Conservation (phyloP, 495 filamentous ascomycete species). For the Thermochaetoides thermophila region DNA sequence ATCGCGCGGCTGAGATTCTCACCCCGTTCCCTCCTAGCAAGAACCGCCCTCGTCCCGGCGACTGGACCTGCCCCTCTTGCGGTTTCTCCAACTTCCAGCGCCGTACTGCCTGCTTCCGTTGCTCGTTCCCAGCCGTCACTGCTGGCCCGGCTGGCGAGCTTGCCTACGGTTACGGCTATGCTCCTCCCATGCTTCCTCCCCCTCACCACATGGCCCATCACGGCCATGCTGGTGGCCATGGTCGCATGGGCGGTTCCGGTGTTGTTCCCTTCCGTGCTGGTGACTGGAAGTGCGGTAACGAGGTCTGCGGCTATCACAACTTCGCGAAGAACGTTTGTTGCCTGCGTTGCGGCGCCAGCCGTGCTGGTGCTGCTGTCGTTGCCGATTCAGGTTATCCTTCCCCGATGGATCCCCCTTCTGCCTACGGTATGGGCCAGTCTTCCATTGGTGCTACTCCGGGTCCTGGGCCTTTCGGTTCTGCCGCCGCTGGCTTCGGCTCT, state of each 20-base stretch:
- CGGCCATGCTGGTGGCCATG: constrained; percentile 56
- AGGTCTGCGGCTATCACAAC: constrained; percentile 97
- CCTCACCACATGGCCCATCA: constrained; percentile 70
- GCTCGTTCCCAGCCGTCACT: constrained; percentile 86
- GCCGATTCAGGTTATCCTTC: constrained; percentile 87
- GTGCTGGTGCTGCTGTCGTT: constrained; percentile 82
- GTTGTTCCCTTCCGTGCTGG: constrained; percentile 94
- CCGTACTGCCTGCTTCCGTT: constrained; percentile 95
- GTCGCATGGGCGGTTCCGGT: constrained; percentile 61
- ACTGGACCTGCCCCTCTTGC: constrained; percentile 97
- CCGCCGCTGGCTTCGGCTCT: constrained; percentile 54
- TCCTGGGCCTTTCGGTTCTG: constrained; percentile 62
- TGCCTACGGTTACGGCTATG: constrained; percentile 60
- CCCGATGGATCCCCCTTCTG: constrained; percentile 71
- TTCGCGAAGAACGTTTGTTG: constrained; percentile 99
- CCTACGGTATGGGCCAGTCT: constrained; percentile 59
- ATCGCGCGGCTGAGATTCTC: constrained; percentile 86
- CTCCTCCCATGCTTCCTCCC: constrained; percentile 59
- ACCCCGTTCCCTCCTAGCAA: constrained; percentile 96
- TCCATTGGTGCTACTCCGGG: constrained; percentile 79
- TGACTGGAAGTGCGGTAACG: constrained; percentile 97
- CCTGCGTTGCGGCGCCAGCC: constrained; percentile 86
- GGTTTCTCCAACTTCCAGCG: constrained; percentile 93
- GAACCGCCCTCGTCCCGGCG: constrained; percentile 89
- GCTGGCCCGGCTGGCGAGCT: constrained; percentile 57